Percentiles rank a stretch among this genome's conserved stretches.
These are phyloP conservation scores for Salvia splendens DNA, from an alignment of 257 asterid species.

Conservation along the genomic window DNA sequence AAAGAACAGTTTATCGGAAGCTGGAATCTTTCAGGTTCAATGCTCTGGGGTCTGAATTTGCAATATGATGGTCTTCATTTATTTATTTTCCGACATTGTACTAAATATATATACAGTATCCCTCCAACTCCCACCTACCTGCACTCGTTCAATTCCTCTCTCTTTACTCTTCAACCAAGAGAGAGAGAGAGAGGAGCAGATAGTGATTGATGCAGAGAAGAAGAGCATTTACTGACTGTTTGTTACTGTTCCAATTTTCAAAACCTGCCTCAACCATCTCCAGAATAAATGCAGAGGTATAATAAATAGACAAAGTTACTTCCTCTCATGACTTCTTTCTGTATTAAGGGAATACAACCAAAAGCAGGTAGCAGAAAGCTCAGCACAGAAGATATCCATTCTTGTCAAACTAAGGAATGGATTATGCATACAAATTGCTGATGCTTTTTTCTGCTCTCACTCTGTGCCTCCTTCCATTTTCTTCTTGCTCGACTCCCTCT, in stretches of 20 bases:
- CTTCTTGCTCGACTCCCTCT: slow-evolving; percentile 43
- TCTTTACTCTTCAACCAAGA: not conserved
- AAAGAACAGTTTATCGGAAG: not conserved
- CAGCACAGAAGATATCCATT: slow-evolving; percentile 2
- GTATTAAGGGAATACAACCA: slow-evolving; percentile 8
- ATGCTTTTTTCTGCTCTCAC: slow-evolving; percentile 23
- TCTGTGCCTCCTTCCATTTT: slow-evolving; percentile 25
- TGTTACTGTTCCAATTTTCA: slow-evolving; percentile 31
- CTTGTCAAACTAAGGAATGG: slow-evolving; percentile 37
- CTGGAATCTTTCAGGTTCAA: slow-evolving; percentile 5
- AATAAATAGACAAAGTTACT: slow-evolving; percentile 21
- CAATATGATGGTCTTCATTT: slow-evolving; percentile 11
- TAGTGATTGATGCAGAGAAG: slow-evolving; percentile 2
- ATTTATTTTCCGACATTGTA: slow-evolving; percentile 38
- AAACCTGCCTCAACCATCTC: slow-evolving; percentile 35
- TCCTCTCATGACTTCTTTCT: not conserved
- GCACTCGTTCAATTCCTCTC: slow-evolving; percentile 20
- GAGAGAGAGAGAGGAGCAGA: not conserved
- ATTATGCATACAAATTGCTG: slow-evolving; percentile 28
- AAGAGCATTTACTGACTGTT: slow-evolving; percentile 30
- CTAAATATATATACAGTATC: slow-evolving; percentile 30
- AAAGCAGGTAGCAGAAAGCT: slow-evolving; percentile 22
- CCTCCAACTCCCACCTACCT: slow-evolving; percentile 47
- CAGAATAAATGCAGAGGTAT: slow-evolving; percentile 47
- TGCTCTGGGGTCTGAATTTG: not conserved